Evolutionary conservation across 768 basidiomycete genomes (phyloP), one percentile per base, ranked within the genome.

Genomic region (Punctularia strigosozonata): DNA sequence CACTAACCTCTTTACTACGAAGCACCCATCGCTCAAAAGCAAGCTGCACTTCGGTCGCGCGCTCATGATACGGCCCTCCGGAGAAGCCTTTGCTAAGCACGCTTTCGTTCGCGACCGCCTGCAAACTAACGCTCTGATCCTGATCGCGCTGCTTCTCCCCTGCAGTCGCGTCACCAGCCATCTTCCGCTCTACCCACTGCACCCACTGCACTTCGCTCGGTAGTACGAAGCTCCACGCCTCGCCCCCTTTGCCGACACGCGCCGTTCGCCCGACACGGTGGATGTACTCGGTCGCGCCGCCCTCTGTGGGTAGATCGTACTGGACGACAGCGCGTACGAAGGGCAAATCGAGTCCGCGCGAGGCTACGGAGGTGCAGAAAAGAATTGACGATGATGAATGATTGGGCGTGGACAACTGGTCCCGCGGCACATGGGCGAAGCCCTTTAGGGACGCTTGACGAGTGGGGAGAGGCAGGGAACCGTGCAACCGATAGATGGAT

Each of bases 241-340:
- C 89, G 43, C 95, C 95, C 19, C 88, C 86, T 48, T 82, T 86
- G 12, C 95, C 95, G 6, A 84, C 92, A 56, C 95, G 88, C 12
- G 95, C 95, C 3, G 95, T 99, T 37, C 95, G 80, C 21, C 95
- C 95, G 6, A 98, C 88, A 34, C 95, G 76, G 62, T 99, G 95
- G 7, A 99, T 79, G 50, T 99, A 98, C 55, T 99, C 95, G 8
- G 83, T 95, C 20, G 80, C 80, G 7, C 95, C 94, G 14, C 91
- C 87, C 64, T 99, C 95, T 1, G 95, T 98, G 1, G 95, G 94
- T 17, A 98, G 73, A 55, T 99, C 95, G 52, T 95, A 95, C 53
- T 99, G 95, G 23, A 98, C 63, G 44, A 99, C 91, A 3, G 88
- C 86, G 25, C 83, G 80, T 5, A 98, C 91, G n/a, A 86, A 71